These are phyloP conservation scores for Rostrohypoxylon terebratum DNA, from an alignment of 495 filamentous ascomycete genomes.

Conservation along the genomic window DNA sequence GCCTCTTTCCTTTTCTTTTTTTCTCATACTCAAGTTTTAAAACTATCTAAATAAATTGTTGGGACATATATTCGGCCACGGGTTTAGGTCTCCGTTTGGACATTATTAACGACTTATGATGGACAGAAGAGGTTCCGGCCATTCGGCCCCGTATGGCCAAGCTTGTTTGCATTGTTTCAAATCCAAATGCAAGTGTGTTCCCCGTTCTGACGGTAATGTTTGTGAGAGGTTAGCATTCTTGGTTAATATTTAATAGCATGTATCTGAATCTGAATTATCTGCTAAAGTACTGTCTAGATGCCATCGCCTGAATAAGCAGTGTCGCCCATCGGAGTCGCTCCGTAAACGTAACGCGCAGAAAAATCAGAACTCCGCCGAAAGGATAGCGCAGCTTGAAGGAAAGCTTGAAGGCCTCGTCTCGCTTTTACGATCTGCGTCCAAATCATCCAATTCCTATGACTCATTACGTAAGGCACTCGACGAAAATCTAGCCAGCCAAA, in stretches of 20 bases:
- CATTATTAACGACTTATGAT: not conserved
- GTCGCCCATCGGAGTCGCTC: conserved; percentile 53
- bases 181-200: conserved; percentile 60
- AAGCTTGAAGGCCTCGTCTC: conserved; percentile 65
- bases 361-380: conserved; percentile 39
- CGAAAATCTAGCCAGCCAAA: conserved; percentile 3
- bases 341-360: conserved; percentile 53
- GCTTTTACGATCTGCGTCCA: conserved; percentile 50
- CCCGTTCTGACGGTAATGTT: conserved; percentile 45
- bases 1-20: not conserved
- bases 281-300: conserved; percentile 51
- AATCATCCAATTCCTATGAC: conserved; percentile 13
- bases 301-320: conserved; percentile 60
- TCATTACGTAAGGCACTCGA: conserved; percentile 11
- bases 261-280: not conserved
- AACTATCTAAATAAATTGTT: not conserved
- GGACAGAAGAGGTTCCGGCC: conserved; percentile 10
- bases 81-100: not conserved
- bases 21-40: not conserved
- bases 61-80: conserved; percentile 1
- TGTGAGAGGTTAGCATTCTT: conserved; percentile 58
- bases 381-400: conserved; percentile 60
- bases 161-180: conserved; percentile 61
- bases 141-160: conserved; percentile 50
- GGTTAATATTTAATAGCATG: not conserved